phyloP scores from a whole-genome alignment of 306 rosid genomes.

The Cucumis cinereus region DNA sequence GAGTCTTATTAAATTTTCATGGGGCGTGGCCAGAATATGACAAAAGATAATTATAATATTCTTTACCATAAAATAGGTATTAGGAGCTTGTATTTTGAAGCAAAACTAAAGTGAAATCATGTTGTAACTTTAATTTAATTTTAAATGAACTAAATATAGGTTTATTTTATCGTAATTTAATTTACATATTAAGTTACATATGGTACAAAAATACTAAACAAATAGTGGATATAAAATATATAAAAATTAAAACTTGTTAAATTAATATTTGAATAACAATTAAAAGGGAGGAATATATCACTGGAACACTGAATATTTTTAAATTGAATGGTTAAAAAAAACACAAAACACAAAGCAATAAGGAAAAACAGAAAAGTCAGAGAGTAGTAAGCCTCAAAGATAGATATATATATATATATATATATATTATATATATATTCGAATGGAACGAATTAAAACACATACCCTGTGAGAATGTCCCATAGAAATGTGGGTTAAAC shows the following conservation, averaged over 20 bases:
- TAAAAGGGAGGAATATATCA: neutral
- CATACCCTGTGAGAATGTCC: slow-evolving; percentile 35
- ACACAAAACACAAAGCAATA: slow-evolving; percentile 7
- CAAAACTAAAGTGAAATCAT: neutral
- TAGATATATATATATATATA: neutral
- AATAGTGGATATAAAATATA: no score
- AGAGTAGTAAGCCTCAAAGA: neutral
- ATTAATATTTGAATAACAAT: no score
- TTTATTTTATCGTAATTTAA: no score
- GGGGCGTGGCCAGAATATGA: neutral
- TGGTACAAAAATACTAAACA: neutral
- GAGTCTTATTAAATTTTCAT: neutral
- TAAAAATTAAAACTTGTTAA: no score
- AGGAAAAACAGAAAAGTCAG: neutral
- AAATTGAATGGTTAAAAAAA: neutral
- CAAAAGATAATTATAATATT: neutral
- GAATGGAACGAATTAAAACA: slow-evolving; percentile 16
- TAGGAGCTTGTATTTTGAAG: neutral
- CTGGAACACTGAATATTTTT: slow-evolving; percentile 15
- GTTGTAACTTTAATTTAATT: neutral
- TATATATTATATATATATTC: neutral
- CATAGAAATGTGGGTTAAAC: slow-evolving; percentile 11
- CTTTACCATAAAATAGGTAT: neutral
- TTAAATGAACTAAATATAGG: no score
- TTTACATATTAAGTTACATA: no score